Percentiles rank a stretch among this genome's conserved stretches.
These are phyloP conservation scores for Prunus salicina DNA, from an alignment of 306 rosid species.

Conservation along the genomic window DNA sequence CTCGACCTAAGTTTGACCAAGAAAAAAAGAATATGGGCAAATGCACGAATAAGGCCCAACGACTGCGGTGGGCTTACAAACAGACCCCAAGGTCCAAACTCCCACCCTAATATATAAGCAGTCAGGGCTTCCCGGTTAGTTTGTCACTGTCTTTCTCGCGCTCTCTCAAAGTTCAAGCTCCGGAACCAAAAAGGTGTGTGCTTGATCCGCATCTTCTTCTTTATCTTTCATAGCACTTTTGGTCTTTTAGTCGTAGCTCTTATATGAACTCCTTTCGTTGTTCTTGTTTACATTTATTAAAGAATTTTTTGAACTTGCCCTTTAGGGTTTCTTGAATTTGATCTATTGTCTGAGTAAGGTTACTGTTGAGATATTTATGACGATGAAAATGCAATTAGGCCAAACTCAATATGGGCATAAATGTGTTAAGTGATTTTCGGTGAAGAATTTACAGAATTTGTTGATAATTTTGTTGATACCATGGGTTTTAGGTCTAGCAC, in stretches of 20 bases:
- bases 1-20: neutral
- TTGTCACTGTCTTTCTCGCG: neutral
- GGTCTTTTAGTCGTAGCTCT: neutral
- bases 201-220: neutral
- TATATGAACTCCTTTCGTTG: neutral
- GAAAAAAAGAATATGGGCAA: neutral
- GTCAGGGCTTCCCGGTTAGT: neutral
- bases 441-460: neutral
- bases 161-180: neutral
- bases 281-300: neutral
- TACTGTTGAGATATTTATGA: neutral
- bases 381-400: neutral
- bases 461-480: neutral
- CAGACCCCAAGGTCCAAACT: neutral
- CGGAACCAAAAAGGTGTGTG: neutral
- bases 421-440: neutral
- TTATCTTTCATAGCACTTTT: neutral
- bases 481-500: neutral
- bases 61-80: neutral
- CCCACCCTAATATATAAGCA: neutral
- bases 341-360: neutral
- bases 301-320: neutral
- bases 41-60: neutral
- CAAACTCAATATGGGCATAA: neutral
- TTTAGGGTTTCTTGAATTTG: constrained; percentile 11